Conservation (phyloP, 2,329 filamentous ascomycete species). For the Colletotrichum navitas region DNA sequence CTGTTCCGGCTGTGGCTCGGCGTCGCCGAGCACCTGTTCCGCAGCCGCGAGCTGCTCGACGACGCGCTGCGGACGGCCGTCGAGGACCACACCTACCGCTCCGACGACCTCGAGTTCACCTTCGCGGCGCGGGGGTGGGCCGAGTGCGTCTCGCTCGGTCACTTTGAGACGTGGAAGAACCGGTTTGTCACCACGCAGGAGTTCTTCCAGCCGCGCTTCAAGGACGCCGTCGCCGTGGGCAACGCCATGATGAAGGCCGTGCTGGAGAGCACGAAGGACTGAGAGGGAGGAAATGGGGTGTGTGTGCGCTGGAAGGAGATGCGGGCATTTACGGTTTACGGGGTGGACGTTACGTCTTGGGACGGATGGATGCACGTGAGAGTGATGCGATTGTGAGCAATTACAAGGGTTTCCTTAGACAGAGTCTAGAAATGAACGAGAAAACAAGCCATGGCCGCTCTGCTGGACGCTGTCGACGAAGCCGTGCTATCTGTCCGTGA, state of each 20-base stretch:
- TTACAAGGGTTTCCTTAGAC: not conserved
- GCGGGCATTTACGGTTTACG: not conserved
- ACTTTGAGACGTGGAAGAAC: conserved; percentile 93
- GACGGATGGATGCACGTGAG: not conserved
- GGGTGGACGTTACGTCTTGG: not conserved
- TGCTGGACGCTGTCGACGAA: not conserved
- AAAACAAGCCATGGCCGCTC: not conserved
- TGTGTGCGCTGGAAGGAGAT: not conserved
- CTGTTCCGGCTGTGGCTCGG: conserved; percentile 96
- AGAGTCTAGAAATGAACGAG: not conserved
- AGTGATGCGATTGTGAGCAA: not conserved
- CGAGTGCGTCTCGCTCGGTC: conserved; percentile 89
- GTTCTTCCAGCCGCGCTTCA: conserved; percentile 93
- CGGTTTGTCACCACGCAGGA: conserved; percentile 90
- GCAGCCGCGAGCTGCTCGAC: conserved; percentile 82
- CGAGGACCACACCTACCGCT: conserved; percentile 91
- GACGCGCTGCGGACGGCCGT: conserved; percentile 89
- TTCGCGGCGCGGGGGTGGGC: conserved; percentile 98
- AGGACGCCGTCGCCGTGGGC: conserved; percentile 86
- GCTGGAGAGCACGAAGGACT: conserved; percentile 76
- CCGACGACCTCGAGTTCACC: conserved; percentile 96
- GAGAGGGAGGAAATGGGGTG: not conserved
- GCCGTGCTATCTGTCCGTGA: not conserved
- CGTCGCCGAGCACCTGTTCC: conserved; percentile 96
- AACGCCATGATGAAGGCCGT: conserved; percentile 99